Evolutionary conservation across 331 rosid genomes (phyloP), one percentile per base, ranked within the genome.

Genomic region (Phaseolus coccineus): DNA sequence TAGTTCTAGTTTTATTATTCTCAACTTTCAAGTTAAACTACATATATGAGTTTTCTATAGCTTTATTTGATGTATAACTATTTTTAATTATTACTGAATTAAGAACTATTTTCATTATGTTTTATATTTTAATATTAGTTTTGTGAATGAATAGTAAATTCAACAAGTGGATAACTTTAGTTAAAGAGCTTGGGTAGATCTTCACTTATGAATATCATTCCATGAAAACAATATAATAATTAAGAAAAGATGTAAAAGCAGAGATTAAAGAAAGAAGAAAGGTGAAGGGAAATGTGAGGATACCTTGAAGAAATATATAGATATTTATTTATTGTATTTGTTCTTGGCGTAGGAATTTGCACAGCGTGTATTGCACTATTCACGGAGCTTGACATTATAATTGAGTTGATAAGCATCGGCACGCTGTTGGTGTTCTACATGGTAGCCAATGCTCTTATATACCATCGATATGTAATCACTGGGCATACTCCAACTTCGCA

Each of bases 391-490:
- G 89, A 90, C 62, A 84, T 93, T 27, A 89, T 95, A 42, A 56
- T 95, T 12, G 91, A 91, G 22, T 68, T 95, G 88, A 86, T 95
- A 10, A 85, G 86, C 80, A 83, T 93, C 3, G 99, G 97, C 55
- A 91, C 97, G 1, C 91, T 95, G 22, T 35, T 87, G 75, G 99
- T 95, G 53, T 91, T 90, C 92, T 95, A 93, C 92, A 88, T 93
- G 53, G 99, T 95, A 35, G 99, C 99, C 71, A 95, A 91, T 66
- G 97, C 97, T 50, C 89, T 90, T 33, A 84, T 95, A 56, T 95
- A 93, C 71, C 89, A 92, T 22, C 82, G 96, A 24, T 95, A 91
- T 11, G 93, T 78, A 71, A 82, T 87, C 82, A 84, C 79, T 4
- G 75, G 84, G 77, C 87, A 78, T 27, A 70, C 83, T 48, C 83